A percentile compares a stretch with the other conserved stretches of the same genome.
Evolutionary conservation across 208 protist genomes (phyloP).

Genomic region (Crithidia expoeki): DNA sequence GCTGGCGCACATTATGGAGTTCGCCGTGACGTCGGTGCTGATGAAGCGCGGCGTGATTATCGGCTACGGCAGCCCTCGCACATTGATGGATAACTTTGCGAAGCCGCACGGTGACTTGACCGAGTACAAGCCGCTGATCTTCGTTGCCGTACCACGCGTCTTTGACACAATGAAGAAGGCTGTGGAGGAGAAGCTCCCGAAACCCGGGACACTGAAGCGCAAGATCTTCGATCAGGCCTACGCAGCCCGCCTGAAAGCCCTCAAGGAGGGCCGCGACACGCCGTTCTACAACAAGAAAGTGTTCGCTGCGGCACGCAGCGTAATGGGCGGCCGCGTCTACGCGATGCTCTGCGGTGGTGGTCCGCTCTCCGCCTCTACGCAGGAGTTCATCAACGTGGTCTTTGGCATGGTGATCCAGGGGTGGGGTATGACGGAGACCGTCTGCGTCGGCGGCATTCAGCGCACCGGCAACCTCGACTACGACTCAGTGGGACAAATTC

Average conservation of each 20-base stretch:
- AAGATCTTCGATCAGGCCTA: constrained; percentile 79
- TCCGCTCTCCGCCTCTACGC: constrained; percentile 66
- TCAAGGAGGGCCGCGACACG: constrained; percentile 75
- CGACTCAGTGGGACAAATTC: constrained; percentile 67
- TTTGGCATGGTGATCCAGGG: constrained; percentile 86
- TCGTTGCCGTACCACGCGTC: constrained; percentile 86
- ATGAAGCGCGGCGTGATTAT: constrained; percentile 69
- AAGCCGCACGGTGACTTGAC: constrained; percentile 82
- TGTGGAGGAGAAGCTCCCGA: constrained; percentile 71
- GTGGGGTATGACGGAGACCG: constrained; percentile 90
- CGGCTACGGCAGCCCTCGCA: constrained; percentile 80
- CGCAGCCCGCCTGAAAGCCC: constrained; percentile 51
- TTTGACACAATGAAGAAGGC: constrained; percentile 87
- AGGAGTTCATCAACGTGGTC: constrained; percentile 86
- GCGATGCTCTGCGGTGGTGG: constrained; percentile 84
- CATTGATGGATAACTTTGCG: constrained; percentile 68
- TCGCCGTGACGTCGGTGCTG: constrained; percentile 67
- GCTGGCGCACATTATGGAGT: constrained; percentile 93
- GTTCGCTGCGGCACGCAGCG: constrained; percentile 51
- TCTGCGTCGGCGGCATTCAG: constrained; percentile 65
- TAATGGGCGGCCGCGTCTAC: constrained; percentile 76
- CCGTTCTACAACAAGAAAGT: constrained; percentile 85
- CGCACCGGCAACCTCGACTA: constrained; percentile 65
- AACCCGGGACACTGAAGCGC: constrained; percentile 57
- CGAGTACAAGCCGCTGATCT: constrained; percentile 72